These are phyloP conservation scores for Penicillium sp. DNA, from an alignment of 2,329 filamentous ascomycete genomes.

Conservation along the genomic window DNA sequence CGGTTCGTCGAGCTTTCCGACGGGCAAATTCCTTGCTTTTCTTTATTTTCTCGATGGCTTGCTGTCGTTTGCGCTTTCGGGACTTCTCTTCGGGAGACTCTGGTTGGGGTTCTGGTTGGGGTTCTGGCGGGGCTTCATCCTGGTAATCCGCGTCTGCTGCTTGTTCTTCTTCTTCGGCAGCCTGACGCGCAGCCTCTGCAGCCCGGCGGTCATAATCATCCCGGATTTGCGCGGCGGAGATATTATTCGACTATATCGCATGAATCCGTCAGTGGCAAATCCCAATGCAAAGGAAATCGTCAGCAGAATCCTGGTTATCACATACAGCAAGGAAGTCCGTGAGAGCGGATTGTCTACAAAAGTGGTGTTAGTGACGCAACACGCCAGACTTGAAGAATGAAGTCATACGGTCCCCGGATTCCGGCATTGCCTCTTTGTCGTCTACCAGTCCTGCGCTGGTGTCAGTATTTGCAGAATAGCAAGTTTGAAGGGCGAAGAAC, in stretches of 20 bases:
- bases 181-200: slow-evolving; percentile 47
- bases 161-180: slow-evolving; percentile 35
- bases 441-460: slow-evolving; percentile 27
- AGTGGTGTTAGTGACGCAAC: slow-evolving; percentile 15
- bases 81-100: slow-evolving; percentile 38
- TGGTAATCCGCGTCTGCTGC: background rate
- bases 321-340: slow-evolving; percentile 67
- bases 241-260: slow-evolving; percentile 58
- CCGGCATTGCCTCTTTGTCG: slow-evolving; percentile 29
- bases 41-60: slow-evolving; percentile 50
- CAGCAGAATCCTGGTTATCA: slow-evolving; percentile 2
- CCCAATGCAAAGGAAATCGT: background rate
- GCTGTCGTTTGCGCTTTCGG: slow-evolving; percentile 59
- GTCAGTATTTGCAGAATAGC: background rate
- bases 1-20: slow-evolving; percentile 44
- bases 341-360: slow-evolving; percentile 60
- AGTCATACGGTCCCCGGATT: slow-evolving; percentile 49
- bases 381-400: background rate
- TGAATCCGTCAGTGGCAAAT: background rate
- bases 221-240: slow-evolving; percentile 64
- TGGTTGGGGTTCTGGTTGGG: slow-evolving; percentile 9
- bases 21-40: slow-evolving; percentile 53
- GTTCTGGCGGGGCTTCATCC: slow-evolving; percentile 20
- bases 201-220: slow-evolving; percentile 59
- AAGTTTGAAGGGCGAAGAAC: background rate